Percentiles rank a stretch among this genome's conserved stretches.
phyloP scores from a whole-genome alignment of 2,329 filamentous ascomycete species.

The Aspergillus unguis region DNA sequence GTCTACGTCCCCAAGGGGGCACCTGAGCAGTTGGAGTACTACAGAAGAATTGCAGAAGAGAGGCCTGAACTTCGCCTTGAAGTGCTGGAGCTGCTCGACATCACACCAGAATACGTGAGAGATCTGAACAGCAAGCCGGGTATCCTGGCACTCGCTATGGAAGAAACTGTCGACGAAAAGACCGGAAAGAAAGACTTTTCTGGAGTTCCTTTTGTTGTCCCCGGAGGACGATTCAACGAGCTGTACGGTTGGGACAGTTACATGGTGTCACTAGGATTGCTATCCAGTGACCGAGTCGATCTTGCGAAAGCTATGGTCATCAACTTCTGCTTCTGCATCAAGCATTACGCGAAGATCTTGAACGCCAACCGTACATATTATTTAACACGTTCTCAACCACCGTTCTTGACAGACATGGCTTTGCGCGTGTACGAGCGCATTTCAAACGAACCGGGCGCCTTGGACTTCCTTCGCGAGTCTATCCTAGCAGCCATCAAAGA shows the following conservation, averaged over 20 bases:
- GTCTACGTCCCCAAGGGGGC: slow-evolving; percentile 86
- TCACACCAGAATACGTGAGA: slow-evolving; percentile 76
- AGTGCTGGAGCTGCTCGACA: slow-evolving; percentile 67
- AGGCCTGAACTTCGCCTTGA: slow-evolving; percentile 83
- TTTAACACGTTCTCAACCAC: slow-evolving; percentile 86
- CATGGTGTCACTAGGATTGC: slow-evolving; percentile 89
- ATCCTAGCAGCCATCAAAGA: slow-evolving; percentile 95
- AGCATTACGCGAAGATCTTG: slow-evolving; percentile 96
- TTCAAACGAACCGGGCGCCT: slow-evolving; percentile 73
- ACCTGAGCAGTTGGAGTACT: slow-evolving; percentile 87
- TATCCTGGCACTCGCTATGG: slow-evolving; percentile 84
- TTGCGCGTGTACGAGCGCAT: slow-evolving; percentile 91
- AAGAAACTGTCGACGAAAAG: slow-evolving; percentile 64
- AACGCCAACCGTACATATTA: slow-evolving; percentile 98
- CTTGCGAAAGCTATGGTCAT: slow-evolving; percentile 90
- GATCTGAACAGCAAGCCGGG: slow-evolving; percentile 85
- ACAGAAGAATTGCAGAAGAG: slow-evolving; percentile 72
- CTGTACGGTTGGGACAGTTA: slow-evolving; percentile 99
- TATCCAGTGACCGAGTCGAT: slow-evolving; percentile 80
- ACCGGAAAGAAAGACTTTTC: slow-evolving; percentile 68
- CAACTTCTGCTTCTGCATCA: slow-evolving; percentile 97
- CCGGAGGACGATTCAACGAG: slow-evolving; percentile 96
- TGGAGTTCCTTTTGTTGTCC: slow-evolving; percentile 93
- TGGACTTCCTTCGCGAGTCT: slow-evolving; percentile 75
- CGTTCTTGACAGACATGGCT: slow-evolving; percentile 96